Evolutionary conservation across 441 rosid genomes (phyloP).

Genomic region (Jatropha multifida): DNA sequence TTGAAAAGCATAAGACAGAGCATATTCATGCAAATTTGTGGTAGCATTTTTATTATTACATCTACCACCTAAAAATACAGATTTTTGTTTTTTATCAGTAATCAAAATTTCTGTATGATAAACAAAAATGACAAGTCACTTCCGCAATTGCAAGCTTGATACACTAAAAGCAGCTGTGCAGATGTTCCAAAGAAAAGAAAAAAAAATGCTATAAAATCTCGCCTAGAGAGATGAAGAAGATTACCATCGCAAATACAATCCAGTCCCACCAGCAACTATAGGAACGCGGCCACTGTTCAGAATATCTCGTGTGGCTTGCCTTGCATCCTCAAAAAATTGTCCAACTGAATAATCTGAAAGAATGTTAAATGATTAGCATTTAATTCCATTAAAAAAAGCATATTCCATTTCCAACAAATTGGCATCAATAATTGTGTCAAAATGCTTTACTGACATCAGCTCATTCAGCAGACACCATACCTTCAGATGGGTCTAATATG

Average conservation of each 20-base stretch:
- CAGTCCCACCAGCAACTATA: slow-evolving; percentile 91
- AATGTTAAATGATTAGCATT: slow-evolving; percentile 12
- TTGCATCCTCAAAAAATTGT: slow-evolving; percentile 65
- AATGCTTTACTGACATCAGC: slow-evolving; percentile 7
- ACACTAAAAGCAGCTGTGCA: neutral
- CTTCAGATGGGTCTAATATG: slow-evolving; percentile 79
- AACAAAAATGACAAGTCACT: neutral
- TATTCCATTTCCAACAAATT: neutral
- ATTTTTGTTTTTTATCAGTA: neutral
- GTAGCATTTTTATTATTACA: neutral
- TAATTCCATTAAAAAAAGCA: neutral
- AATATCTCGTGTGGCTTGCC: slow-evolving; percentile 66
- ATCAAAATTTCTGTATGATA: neutral
- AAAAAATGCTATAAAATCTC: slow-evolving; percentile 19
- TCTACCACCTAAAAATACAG: neutral
- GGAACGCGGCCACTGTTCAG: slow-evolving; percentile 62
- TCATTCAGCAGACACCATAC: slow-evolving; percentile 32
- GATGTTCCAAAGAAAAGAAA: neutral
- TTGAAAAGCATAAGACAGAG: neutral
- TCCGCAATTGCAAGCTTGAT: neutral
- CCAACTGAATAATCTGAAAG: slow-evolving; percentile 85
- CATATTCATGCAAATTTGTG: neutral
- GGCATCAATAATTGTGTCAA: slow-evolving; percentile 1
- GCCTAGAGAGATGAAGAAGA: slow-evolving; percentile 21
- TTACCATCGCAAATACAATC: slow-evolving; percentile 89